Conservation (phyloP, 208 protist genomes). For the Leishmania arabica region DNA sequence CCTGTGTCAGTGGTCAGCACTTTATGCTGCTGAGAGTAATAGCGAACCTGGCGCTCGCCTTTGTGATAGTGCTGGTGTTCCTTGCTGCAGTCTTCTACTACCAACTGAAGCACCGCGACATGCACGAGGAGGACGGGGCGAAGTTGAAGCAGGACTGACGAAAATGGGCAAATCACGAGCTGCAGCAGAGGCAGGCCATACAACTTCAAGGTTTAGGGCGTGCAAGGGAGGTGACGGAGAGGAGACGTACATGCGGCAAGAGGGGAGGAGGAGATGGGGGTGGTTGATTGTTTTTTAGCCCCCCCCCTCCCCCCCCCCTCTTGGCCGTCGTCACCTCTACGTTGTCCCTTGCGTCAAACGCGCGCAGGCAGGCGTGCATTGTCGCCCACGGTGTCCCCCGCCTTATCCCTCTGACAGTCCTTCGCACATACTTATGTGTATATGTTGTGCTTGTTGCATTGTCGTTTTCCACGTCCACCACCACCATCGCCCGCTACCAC, state of each 20-base stretch:
- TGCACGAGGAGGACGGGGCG: conserved; percentile 4
- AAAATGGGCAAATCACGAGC: neutral
- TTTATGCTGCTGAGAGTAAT: conserved; percentile 36
- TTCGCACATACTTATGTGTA: neutral
- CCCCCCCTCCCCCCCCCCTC: too few relatives aligned
- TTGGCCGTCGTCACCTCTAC: neutral
- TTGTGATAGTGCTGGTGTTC: conserved; percentile 10
- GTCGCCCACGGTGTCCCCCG: neutral
- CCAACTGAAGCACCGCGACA: conserved; percentile 16
- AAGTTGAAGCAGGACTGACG: conserved; percentile 37
- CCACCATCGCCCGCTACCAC: neutral
- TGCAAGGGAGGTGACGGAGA: neutral
- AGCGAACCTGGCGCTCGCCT: conserved; percentile 20
- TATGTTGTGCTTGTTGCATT: neutral
- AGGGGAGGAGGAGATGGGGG: neutral
- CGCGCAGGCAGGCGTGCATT: neutral
- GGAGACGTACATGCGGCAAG: neutral
- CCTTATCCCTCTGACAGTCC: neutral
- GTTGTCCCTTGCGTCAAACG: neutral
- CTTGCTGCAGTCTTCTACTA: conserved; percentile 14
- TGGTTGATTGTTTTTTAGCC: neutral
- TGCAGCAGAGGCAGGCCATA: neutral
- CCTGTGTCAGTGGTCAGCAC: conserved; percentile 32
- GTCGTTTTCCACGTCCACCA: neutral
- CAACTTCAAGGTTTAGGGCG: neutral